Conservation (phyloP, 805 yeast genomes). For the Schizosaccharomyces cryophilus region DNA sequence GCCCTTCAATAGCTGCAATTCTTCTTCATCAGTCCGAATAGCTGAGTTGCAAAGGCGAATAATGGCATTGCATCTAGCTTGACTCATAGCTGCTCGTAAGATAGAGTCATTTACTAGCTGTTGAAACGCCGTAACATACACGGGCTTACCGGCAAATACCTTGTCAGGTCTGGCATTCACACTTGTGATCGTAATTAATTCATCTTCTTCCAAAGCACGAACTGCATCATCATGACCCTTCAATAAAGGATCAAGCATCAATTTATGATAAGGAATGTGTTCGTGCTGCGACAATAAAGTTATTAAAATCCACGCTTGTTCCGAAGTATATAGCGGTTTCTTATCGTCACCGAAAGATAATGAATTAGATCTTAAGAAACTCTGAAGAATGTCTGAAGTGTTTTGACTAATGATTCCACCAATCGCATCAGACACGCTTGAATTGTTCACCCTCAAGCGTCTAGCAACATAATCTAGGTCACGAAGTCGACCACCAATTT, state of each 20-base stretch:
- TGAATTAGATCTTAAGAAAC: constrained; percentile 24
- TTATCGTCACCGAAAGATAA: constrained; percentile 4
- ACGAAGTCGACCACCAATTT: constrained; percentile 75
- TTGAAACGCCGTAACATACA: constrained; percentile 56
- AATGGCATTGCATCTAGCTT: constrained; percentile 12
- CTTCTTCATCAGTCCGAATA: neutral
- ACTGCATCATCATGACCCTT: constrained; percentile 21
- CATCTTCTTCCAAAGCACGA: constrained; percentile 52
- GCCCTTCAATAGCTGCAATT: neutral
- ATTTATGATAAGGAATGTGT: constrained; percentile 12
- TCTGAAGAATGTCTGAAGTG: constrained; percentile 67
- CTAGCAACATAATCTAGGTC: constrained; percentile 79
- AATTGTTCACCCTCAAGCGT: constrained; percentile 70
- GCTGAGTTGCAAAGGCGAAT: neutral
- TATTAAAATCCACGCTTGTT: constrained; percentile 75
- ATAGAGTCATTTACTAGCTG: constrained; percentile 33
- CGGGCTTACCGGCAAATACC: constrained; percentile 64
- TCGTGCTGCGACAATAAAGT: constrained; percentile 31
- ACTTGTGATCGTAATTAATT: constrained; percentile 44
- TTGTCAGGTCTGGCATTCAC: constrained; percentile 39
- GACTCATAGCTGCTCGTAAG: constrained; percentile 35
- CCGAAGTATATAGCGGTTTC: constrained; percentile 31
- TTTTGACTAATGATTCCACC: constrained; percentile 63
- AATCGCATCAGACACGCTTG: constrained; percentile 41
- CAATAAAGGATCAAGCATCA: constrained; percentile 14